Percentiles rank a stretch among this genome's conserved stretches.
Conservation (phyloP, 2,329 filamentous ascomycete species). For the Penicillium sp. region DNA sequence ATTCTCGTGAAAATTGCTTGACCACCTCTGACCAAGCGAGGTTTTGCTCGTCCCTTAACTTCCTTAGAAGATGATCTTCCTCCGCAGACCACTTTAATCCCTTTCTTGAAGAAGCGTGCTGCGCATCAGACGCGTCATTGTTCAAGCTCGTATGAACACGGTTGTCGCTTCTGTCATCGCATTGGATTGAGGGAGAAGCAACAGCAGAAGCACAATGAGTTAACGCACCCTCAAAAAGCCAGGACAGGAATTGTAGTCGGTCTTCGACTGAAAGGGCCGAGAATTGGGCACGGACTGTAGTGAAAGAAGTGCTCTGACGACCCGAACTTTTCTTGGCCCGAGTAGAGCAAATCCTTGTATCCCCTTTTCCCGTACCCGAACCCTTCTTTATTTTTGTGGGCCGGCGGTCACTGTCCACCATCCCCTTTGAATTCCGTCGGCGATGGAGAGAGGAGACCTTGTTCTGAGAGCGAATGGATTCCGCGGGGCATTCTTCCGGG, state of each 20-base stretch:
- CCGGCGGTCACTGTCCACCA: neutral
- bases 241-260: slow-evolving; percentile 11
- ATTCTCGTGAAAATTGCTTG: slow-evolving; percentile 10
- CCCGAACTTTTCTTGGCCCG: neutral
- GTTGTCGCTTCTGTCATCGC: neutral
- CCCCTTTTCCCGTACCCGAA: neutral
- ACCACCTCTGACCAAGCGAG: slow-evolving; percentile 19
- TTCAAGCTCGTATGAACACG: neutral
- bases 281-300: slow-evolving; percentile 10
- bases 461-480: neutral
- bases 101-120: slow-evolving; percentile 10
- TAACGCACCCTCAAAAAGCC: slow-evolving; percentile 14
- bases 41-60: slow-evolving; percentile 15
- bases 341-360: neutral
- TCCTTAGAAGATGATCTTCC: slow-evolving; percentile 11
- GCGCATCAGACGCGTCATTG: neutral
- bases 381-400: slow-evolving; percentile 10
- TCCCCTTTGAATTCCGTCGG: neutral
- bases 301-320: slow-evolving; percentile 3
- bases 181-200: neutral
- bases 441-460: neutral
- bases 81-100: slow-evolving; percentile 16
- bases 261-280: slow-evolving; percentile 9
- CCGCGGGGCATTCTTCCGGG: neutral
- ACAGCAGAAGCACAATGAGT: slow-evolving; percentile 3